phyloP scores from a whole-genome alignment of 495 filamentous ascomycete genomes.

The Friedmanniomyces endolithicus region DNA sequence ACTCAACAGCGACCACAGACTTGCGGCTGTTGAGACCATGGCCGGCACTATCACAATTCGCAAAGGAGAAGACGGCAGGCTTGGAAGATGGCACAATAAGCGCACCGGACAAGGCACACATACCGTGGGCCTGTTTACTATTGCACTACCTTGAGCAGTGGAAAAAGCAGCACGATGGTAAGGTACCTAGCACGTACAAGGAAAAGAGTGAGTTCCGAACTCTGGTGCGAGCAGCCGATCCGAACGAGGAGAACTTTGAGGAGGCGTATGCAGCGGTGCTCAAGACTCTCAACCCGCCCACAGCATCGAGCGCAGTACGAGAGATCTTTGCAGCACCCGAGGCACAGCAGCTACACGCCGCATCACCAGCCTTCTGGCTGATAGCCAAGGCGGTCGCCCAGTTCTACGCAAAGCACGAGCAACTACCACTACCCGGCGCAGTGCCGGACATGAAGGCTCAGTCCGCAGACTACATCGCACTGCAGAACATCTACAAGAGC shows the following conservation, averaged over 20 bases:
- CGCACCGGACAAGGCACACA: slow-evolving; percentile 75
- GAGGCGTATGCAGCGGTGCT: slow-evolving; percentile 80
- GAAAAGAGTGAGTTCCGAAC: slow-evolving; percentile 77
- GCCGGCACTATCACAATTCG: slow-evolving; percentile 63
- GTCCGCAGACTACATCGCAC: slow-evolving; percentile 75
- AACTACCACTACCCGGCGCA: slow-evolving; percentile 73
- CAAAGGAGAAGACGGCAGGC: slow-evolving; percentile 46
- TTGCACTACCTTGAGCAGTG: slow-evolving; percentile 78
- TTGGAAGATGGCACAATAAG: slow-evolving; percentile 39
- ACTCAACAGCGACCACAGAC: slow-evolving; percentile 72
- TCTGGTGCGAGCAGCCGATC: slow-evolving; percentile 55
- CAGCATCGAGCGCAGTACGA: slow-evolving; percentile 52
- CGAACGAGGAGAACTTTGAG: slow-evolving; percentile 96
- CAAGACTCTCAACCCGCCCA: slow-evolving; percentile 60
- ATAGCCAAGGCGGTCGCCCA: slow-evolving; percentile 66
- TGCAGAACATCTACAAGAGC: slow-evolving; percentile 88
- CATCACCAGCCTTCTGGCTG: slow-evolving; percentile 65
- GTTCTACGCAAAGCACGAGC: slow-evolving; percentile 58
- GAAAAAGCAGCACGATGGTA: slow-evolving; percentile 59
- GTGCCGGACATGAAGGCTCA: slow-evolving; percentile 98
- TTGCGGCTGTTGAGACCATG: slow-evolving; percentile 78
- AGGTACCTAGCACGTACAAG: slow-evolving; percentile 58
- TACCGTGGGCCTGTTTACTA: slow-evolving; percentile 77
- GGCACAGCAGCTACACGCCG: slow-evolving; percentile 29
- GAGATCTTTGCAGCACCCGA: slow-evolving; percentile 61